These are phyloP conservation scores for Pinguiococcus pyrenoidosus DNA, from an alignment of 108 stramenopile genomes.

Conservation along the genomic window DNA sequence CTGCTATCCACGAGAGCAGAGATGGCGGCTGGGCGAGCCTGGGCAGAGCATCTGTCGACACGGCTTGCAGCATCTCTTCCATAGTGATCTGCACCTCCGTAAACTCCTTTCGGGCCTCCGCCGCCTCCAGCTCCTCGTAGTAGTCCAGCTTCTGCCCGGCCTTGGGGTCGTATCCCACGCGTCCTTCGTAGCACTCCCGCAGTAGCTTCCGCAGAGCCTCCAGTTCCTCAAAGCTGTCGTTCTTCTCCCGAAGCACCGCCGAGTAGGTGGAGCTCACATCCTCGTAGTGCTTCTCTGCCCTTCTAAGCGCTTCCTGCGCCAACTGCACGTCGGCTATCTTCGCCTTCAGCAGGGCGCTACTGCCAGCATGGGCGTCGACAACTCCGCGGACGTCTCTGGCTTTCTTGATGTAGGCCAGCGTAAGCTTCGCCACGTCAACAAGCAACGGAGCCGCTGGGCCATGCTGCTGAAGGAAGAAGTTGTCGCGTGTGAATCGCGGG, in stretches of 20 bases:
- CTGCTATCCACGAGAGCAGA: no score
- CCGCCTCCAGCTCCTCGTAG: no score
- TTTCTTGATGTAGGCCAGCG: conserved; percentile 3
- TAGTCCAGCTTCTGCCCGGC: no score
- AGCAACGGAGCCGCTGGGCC: conserved; percentile 4
- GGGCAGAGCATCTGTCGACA: no score
- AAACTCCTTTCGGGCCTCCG: no score
- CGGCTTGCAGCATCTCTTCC: no score
- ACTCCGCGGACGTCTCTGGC: not conserved
- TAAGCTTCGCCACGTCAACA: not conserved
- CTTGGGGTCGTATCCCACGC: no score
- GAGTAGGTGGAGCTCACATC: not conserved
- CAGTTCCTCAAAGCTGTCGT: not conserved
- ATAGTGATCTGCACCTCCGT: no score
- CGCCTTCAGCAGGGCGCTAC: no score
- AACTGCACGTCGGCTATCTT: not conserved
- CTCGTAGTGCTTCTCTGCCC: not conserved
- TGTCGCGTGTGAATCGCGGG: conserved; percentile 8
- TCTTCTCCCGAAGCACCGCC: not conserved
- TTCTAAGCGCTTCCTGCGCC: not conserved
- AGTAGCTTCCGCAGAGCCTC: conserved; percentile 2
- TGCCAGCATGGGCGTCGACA: not conserved
- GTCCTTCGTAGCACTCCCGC: conserved; percentile 4
- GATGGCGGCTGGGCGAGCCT: no score
- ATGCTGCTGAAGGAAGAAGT: conserved; percentile 4